phyloP scores from a whole-genome alignment of 169 alveolate genomes.

The Babesia caballi region DNA sequence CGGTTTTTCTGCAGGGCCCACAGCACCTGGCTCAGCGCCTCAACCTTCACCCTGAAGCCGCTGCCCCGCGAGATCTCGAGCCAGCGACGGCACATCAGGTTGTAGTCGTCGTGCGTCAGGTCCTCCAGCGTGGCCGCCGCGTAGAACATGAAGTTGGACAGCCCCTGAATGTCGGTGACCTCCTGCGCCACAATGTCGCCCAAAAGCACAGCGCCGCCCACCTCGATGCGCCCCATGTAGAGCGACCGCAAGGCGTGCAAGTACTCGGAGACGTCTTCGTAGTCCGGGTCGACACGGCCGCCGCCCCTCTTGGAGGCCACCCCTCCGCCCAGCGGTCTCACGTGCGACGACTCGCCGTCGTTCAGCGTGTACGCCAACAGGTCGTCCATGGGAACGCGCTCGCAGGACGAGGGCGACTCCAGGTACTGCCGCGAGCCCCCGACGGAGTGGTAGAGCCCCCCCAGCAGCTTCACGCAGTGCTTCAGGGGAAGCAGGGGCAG shows the following conservation, averaged over 20 bases:
- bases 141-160: constrained; percentile 52
- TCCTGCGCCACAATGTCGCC: constrained; percentile 32
- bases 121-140: constrained; percentile 24
- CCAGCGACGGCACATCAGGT: constrained; percentile 2
- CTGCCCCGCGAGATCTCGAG: background rate
- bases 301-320: background rate
- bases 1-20: constrained; percentile 64
- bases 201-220: background rate
- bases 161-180: constrained; percentile 2
- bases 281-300: background rate
- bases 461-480: constrained; percentile 25
- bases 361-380: constrained; percentile 12
- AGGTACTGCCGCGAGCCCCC: background rate
- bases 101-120: constrained; percentile 27
- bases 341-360: background rate
- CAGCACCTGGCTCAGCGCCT: constrained; percentile 46
- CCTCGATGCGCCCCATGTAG: constrained; percentile 22
- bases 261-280: background rate
- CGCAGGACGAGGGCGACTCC: background rate
- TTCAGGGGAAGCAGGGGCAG: constrained; percentile 9
- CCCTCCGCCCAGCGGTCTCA: background rate
- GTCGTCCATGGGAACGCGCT: constrained; percentile 28
- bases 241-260: background rate
- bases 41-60: constrained; percentile 7
- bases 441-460: constrained; percentile 11